Percentiles rank a stretch among this genome's conserved stretches.
These are phyloP conservation scores for Solanum chacoense DNA, from an alignment of 305 asterid genomes.

Conservation along the genomic window DNA sequence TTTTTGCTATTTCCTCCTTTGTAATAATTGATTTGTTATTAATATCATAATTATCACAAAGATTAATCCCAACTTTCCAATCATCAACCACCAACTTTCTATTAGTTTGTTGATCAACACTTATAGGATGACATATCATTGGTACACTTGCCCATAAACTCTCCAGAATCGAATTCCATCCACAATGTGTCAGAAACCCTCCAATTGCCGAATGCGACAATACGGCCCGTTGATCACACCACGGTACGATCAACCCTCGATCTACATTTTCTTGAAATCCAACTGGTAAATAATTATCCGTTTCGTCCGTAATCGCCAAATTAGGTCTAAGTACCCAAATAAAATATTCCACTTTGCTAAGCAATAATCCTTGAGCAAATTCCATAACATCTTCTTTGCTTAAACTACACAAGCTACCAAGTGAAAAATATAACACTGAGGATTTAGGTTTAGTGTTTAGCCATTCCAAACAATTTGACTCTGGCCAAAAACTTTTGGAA, in stretches of 20 bases:
- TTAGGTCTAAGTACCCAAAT: constrained; percentile 43
- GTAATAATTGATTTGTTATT: neutral
- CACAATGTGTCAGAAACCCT: constrained; percentile 51
- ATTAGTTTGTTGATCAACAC: constrained; percentile 38
- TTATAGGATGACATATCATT: constrained; percentile 36
- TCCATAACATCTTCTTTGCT: constrained; percentile 19
- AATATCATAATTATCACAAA: constrained; percentile 19
- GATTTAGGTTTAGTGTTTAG: constrained; percentile 23
- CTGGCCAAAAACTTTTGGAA: constrained; percentile 33
- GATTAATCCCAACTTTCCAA: constrained; percentile 36
- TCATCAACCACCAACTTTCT: constrained; percentile 49
- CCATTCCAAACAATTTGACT: constrained; percentile 33
- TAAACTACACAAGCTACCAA: constrained; percentile 38
- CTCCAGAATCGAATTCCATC: constrained; percentile 55
- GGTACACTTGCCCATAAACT: constrained; percentile 43
- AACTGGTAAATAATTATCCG: constrained; percentile 8
- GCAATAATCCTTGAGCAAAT: constrained; percentile 32
- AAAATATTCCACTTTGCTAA: constrained; percentile 21
- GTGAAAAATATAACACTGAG: constrained; percentile 50
- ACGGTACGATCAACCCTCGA: constrained; percentile 33
- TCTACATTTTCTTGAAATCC: constrained; percentile 22
- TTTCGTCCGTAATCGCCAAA: constrained; percentile 1
- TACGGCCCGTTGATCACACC: constrained; percentile 40
- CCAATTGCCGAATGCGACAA: constrained; percentile 27
- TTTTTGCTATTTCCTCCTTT: constrained; percentile 37